Evolutionary conservation across 495 filamentous ascomycete genomes (phyloP).

Genomic region (Trichoderma virens): DNA sequence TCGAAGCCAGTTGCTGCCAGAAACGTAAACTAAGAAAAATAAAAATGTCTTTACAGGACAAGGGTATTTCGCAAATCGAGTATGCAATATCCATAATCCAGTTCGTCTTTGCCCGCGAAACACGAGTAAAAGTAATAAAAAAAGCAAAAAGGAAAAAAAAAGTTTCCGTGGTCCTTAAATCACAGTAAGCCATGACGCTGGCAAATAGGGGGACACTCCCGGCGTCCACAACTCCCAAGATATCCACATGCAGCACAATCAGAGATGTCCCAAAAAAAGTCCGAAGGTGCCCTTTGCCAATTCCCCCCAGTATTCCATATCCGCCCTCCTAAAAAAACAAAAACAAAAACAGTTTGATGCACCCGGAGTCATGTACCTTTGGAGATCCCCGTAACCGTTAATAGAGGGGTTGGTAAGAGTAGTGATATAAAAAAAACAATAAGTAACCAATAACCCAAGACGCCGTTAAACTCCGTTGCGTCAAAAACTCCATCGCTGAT

Average conservation of each 20-base stretch:
- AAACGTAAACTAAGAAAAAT: not conserved
- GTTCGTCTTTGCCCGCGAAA: not conserved
- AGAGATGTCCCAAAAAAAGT: not conserved
- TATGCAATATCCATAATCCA: not conserved
- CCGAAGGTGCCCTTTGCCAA: not conserved
- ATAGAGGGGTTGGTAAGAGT: not conserved
- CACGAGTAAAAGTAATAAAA: not conserved
- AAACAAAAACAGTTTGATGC: not conserved
- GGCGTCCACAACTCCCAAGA: not conserved
- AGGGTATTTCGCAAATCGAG: not conserved
- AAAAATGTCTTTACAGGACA: not conserved
- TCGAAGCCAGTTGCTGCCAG: not conserved
- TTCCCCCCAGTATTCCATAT: not conserved
- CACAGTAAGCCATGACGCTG: slow-evolving; percentile 1
- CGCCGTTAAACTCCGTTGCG: not conserved
- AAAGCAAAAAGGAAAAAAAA: not conserved
- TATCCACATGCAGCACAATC: not conserved
- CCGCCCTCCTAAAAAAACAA: too few relatives aligned
- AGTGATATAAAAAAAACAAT: not conserved
- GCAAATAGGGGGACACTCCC: not conserved
- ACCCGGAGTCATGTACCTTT: not conserved
- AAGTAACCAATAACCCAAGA: not conserved
- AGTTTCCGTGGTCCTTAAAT: not conserved
- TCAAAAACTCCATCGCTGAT: slow-evolving; percentile 12
- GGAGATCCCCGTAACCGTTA: not conserved